Evolutionary conservation across 2,329 filamentous ascomycete species (phyloP).

Genomic region (Penicillium sclerotigenum): DNA sequence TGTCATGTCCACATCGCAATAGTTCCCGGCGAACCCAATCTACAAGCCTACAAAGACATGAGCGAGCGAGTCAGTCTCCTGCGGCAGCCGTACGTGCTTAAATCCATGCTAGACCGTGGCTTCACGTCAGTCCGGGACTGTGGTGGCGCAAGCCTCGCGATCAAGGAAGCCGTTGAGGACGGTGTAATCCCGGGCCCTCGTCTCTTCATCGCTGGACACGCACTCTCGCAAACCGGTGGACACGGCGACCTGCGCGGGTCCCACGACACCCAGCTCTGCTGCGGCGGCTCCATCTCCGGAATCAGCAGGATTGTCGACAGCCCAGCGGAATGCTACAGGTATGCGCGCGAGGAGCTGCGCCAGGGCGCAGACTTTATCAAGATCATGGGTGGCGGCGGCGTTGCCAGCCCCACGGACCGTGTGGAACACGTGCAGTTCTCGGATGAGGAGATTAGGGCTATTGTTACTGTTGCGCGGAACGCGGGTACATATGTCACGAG

Average conservation of each 20-base stretch:
- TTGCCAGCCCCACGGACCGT: slow-evolving; percentile 55
- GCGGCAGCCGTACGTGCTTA: slow-evolving; percentile 20
- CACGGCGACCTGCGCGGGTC: slow-evolving; percentile 53
- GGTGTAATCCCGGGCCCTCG: slow-evolving; percentile 55
- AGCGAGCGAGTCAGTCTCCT: slow-evolving; percentile 20
- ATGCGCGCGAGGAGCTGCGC: slow-evolving; percentile 54
- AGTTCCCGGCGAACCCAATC: slow-evolving; percentile 40
- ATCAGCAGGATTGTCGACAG: slow-evolving; percentile 52
- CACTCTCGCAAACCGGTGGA: slow-evolving; percentile 57
- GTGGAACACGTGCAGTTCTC: slow-evolving; percentile 57
- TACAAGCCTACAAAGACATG: slow-evolving; percentile 21
- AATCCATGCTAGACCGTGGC: slow-evolving; percentile 54
- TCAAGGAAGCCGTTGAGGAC: slow-evolving; percentile 55
- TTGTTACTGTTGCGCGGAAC: slow-evolving; percentile 50
- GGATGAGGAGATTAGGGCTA: slow-evolving; percentile 54
- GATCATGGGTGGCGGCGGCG: slow-evolving; percentile 59
- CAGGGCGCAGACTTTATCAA: slow-evolving; percentile 61
- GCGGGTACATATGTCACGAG: slow-evolving; percentile 55
- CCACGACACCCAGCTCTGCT: slow-evolving; percentile 46
- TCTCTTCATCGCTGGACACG: slow-evolving; percentile 54
- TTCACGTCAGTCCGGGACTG: slow-evolving; percentile 60
- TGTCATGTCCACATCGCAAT: slow-evolving; percentile 51
- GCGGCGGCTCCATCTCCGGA: slow-evolving; percentile 42
- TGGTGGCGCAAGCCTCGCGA: slow-evolving; percentile 54
- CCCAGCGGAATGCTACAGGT: slow-evolving; percentile 53